Evolutionary conservation across 2,329 filamentous ascomycete species (phyloP).

Genomic region (Pseudocercospora musae): DNA sequence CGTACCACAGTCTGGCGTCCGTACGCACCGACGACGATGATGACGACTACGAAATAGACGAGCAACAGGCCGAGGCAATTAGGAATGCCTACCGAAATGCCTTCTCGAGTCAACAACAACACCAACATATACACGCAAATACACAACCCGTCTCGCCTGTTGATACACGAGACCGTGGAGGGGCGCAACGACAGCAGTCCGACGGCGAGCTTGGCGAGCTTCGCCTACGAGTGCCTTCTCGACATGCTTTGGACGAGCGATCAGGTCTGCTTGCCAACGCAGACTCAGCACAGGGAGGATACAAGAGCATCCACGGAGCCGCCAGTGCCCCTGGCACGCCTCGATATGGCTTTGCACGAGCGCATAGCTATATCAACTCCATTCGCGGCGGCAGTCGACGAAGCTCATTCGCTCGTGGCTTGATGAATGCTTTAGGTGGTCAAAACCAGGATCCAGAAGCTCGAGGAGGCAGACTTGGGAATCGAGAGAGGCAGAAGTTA

Average conservation of each 20-base stretch:
- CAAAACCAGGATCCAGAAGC: constrained; percentile 17
- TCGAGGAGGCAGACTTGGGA: constrained; percentile 39
- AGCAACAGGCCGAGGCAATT: constrained; percentile 32
- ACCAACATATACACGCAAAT: constrained; percentile 12
- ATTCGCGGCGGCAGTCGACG: constrained; percentile 40
- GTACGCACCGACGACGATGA: constrained; percentile 37
- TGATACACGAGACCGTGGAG: constrained; percentile 23
- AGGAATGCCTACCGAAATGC: constrained; percentile 36
- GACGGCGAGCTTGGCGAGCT: constrained; percentile 38
- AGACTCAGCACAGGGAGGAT: constrained; percentile 25
- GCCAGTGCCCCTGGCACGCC: constrained; percentile 28
- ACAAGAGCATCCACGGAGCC: constrained; percentile 17
- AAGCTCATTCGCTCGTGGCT: constrained; percentile 42
- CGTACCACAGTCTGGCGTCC: constrained; percentile 27
- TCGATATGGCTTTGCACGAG: constrained; percentile 30
- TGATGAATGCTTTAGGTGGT: constrained; percentile 27
- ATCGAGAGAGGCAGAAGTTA: constrained; percentile 63
- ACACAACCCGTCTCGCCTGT: constrained; percentile 33
- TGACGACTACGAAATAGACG: constrained; percentile 31
- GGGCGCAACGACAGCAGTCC: constrained; percentile 22
- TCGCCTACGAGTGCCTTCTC: constrained; percentile 29
- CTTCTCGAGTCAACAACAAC: constrained; percentile 27
- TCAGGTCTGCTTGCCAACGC: constrained; percentile 46
- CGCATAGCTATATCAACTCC: constrained; percentile 34
- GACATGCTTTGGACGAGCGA: constrained; percentile 42